These are phyloP conservation scores for Sindora glabra DNA, from an alignment of 306 rosid species.

Conservation along the genomic window DNA sequence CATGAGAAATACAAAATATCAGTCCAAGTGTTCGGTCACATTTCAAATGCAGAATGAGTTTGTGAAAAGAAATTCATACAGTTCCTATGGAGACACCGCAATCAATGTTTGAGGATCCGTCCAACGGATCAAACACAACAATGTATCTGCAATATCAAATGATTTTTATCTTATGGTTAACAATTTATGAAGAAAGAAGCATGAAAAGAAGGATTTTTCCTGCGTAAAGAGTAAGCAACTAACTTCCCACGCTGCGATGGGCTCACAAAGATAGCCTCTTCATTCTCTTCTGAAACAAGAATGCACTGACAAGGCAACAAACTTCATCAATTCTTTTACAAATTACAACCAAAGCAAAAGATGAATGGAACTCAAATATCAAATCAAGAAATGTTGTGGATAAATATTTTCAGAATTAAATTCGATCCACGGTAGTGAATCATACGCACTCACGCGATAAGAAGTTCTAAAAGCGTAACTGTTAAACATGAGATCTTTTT, in stretches of 20 bases:
- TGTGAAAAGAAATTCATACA: conserved; percentile 29
- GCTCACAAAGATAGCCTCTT: conserved; percentile 65
- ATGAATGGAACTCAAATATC: not conserved
- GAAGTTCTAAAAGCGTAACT: too few relatives aligned
- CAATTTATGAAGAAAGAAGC: not conserved
- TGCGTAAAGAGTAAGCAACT: conserved; percentile 10
- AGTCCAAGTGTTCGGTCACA: not conserved
- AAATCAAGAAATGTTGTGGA: too few relatives aligned
- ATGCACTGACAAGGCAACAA: conserved; percentile 52
- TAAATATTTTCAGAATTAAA: not conserved
- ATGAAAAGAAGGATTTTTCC: too few relatives aligned
- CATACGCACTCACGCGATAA: too few relatives aligned
- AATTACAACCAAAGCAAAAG: not conserved
- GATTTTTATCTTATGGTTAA: not conserved
- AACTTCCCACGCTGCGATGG: conserved; percentile 40
- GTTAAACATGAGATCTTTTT: too few relatives aligned
- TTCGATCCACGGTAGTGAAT: too few relatives aligned
- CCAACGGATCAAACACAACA: conserved; percentile 82
- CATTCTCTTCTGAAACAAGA: conserved; percentile 89
- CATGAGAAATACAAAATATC: not conserved
- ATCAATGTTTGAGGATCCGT: conserved; percentile 73
- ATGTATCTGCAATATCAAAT: conserved; percentile 48
- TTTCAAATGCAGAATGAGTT: not conserved
- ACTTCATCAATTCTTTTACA: not conserved
- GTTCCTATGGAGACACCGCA: conserved; percentile 98